Evolutionary conservation across 2,329 filamentous ascomycete genomes (phyloP).

Genomic region (Periconia digitata): DNA sequence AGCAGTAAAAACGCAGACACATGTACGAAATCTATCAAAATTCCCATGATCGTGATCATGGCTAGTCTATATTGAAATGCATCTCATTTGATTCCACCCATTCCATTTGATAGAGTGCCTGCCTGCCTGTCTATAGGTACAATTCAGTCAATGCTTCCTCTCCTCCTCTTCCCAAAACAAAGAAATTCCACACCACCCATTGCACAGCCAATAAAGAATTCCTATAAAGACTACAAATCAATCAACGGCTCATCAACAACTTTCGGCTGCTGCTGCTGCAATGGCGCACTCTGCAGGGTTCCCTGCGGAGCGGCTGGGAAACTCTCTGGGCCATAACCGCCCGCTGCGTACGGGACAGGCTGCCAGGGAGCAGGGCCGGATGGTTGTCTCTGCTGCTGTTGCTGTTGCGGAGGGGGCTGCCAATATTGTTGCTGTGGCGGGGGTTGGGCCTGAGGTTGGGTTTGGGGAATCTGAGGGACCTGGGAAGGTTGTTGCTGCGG

Average conservation of each 20-base stretch:
- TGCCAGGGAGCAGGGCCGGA: slow-evolving; percentile 32
- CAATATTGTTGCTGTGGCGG: slow-evolving; percentile 34
- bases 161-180: too few species aligned
- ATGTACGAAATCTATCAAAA: too few species aligned
- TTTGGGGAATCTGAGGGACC: neutral
- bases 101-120: too few species aligned
- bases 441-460: slow-evolving; percentile 9
- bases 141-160: too few species aligned
- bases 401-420: slow-evolving; percentile 22
- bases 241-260: slow-evolving; percentile 77
- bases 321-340: slow-evolving; percentile 47
- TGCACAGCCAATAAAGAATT: neutral
- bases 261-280: slow-evolving; percentile 36
- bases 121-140: too few species aligned
- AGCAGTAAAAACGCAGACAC: too few species aligned
- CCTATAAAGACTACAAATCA: too few species aligned
- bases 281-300: slow-evolving; percentile 46
- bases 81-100: too few species aligned
- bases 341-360: slow-evolving; percentile 41
- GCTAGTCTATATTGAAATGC: too few species aligned
- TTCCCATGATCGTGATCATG: too few species aligned
- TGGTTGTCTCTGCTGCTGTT: slow-evolving; percentile 26
- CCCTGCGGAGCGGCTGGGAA: slow-evolving; percentile 69
- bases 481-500: slow-evolving; percentile 20
- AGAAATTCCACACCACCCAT: too few species aligned